Conservation (phyloP, 2,329 filamentous ascomycete genomes). For the Fusarium stilboides region DNA sequence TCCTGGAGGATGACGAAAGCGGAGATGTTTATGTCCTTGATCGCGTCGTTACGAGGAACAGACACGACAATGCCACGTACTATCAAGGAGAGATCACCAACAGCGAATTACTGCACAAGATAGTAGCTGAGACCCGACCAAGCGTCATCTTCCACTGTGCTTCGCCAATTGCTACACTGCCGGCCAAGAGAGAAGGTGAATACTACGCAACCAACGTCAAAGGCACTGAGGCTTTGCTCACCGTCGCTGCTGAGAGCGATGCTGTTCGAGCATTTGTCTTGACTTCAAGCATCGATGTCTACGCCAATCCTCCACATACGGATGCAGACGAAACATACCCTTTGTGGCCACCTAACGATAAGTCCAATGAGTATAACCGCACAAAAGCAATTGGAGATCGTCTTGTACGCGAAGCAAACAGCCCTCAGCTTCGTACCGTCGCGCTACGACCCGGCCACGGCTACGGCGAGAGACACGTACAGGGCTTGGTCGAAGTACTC, state of each 20-base stretch:
- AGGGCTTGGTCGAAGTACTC: constrained; percentile 48
- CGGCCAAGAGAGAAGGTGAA: constrained; percentile 27
- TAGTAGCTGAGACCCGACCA: constrained; percentile 48
- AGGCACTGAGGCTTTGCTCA: constrained; percentile 52
- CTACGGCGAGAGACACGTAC: constrained; percentile 54
- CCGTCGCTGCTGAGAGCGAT: constrained; percentile 34
- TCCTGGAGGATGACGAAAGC: constrained; percentile 44
- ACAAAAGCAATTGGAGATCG: constrained; percentile 55
- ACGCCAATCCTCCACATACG: constrained; percentile 47
- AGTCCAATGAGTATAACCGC: constrained; percentile 48
- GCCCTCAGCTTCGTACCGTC: constrained; percentile 45
- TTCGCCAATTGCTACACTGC: constrained; percentile 50
- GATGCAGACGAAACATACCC: constrained; percentile 46
- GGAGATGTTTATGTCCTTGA: constrained; percentile 51
- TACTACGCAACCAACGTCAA: constrained; percentile 51
- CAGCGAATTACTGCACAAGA: not conserved
- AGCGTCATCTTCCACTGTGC: constrained; percentile 53
- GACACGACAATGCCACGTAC: constrained; percentile 46
- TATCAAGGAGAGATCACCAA: constrained; percentile 49
- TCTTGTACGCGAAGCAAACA: constrained; percentile 52
- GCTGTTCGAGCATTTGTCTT: constrained; percentile 52
- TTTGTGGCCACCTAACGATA: constrained; percentile 42
- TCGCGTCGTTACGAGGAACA: constrained; percentile 46
- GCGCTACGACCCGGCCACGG: constrained; percentile 50
- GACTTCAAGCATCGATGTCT: constrained; percentile 51